Conservation (phyloP, 768 basidiomycete genomes). For the Pleurotus eryngii region DNA sequence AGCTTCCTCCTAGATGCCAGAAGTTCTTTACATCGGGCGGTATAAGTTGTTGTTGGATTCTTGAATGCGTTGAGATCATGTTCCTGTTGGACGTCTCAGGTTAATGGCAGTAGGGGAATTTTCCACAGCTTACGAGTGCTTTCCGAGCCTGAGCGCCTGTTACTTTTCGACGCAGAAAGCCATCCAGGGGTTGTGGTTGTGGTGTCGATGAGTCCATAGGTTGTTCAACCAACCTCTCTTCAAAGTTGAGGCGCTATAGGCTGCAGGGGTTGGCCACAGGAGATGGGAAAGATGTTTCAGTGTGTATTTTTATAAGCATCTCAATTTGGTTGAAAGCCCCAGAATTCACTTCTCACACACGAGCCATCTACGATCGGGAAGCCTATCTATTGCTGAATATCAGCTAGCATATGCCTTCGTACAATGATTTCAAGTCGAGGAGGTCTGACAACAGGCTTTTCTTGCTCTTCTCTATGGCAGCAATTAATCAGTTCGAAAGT, state of each 20-base stretch:
- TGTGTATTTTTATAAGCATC: no score
- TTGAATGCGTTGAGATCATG: conserved; percentile 88
- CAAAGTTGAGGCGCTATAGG: no score
- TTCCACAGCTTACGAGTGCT: neutral
- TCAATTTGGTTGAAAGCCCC: no score
- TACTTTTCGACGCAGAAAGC: neutral
- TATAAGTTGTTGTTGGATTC: conserved; percentile 56
- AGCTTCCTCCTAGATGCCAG: conserved; percentile 81
- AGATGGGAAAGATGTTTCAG: no score
- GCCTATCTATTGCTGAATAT: conserved; percentile 39
- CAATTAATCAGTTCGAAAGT: neutral
- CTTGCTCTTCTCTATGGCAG: conserved; percentile 11
- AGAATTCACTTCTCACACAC: no score
- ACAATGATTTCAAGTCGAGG: conserved; percentile 20
- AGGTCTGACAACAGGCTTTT: conserved; percentile 3
- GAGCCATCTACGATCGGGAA: no score
- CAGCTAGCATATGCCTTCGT: conserved; percentile 48
- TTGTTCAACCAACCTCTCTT: neutral
- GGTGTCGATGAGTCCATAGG: neutral
- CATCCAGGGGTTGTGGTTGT: neutral
- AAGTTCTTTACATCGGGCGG: conserved; percentile 82
- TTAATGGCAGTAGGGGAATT: neutral
- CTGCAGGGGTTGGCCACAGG: no score
- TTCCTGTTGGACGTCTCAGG: conserved; percentile 44
- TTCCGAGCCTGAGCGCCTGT: neutral